Conservation (phyloP, 441 rosid genomes). For the Croton laevigatus region DNA sequence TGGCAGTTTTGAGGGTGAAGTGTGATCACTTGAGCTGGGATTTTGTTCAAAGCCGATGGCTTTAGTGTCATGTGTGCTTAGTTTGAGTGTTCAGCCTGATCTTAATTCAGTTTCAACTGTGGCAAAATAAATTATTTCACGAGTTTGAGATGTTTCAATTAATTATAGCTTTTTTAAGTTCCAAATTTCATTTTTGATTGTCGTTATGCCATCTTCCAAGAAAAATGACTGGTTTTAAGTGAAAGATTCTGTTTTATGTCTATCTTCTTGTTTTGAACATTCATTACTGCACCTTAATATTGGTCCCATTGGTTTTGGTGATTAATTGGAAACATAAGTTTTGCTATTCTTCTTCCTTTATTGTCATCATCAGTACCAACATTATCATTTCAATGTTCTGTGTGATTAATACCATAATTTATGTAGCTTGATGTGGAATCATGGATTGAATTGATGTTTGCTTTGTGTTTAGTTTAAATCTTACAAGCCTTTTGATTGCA, state of each 20-base stretch:
- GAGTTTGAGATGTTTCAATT: not conserved
- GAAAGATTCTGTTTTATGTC: not conserved
- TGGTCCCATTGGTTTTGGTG: not conserved
- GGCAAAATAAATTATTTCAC: not conserved
- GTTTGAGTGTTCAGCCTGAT: not conserved
- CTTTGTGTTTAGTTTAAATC: not conserved
- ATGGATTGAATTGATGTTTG: not conserved
- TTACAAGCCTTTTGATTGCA: slow-evolving; percentile 30
- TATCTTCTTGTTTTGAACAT: not conserved
- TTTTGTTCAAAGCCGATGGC: not conserved
- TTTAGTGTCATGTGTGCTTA: not conserved
- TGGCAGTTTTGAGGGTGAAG: not conserved
- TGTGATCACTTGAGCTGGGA: slow-evolving; percentile 6
- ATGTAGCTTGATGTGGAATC: not conserved
- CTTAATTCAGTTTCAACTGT: not conserved
- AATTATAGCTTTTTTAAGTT: not conserved
- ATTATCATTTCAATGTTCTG: not conserved
- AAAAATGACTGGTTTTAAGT: not conserved
- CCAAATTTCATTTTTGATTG: not conserved
- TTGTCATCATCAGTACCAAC: not conserved
- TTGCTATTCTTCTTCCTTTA: not conserved
- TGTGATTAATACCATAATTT: not conserved
- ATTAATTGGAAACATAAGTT: not conserved
- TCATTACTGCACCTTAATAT: not conserved
- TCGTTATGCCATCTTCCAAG: not conserved